Conservation (phyloP, 768 basidiomycete species). For the Leccinum truebloodii region DNA sequence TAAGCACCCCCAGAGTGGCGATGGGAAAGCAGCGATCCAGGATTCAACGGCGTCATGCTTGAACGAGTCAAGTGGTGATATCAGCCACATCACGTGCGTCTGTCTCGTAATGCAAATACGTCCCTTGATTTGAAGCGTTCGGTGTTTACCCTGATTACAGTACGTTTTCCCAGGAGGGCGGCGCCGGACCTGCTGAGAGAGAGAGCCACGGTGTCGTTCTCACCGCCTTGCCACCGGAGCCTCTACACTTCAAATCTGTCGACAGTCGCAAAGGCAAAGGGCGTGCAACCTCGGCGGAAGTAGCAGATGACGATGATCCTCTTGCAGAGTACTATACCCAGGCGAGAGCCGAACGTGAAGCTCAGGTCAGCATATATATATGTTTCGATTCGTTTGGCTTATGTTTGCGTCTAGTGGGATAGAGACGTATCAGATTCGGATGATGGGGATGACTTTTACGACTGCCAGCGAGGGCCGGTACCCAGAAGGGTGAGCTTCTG, state of each 20-base stretch:
- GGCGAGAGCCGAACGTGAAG: conserved; percentile 52
- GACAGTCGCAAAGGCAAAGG: conserved; percentile 4
- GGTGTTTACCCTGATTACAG: conserved; percentile 29
- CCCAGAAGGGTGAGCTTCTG: conserved; percentile 33
- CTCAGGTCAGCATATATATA: conserved; percentile 35
- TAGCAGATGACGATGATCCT: conserved; percentile 44
- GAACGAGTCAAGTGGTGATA: conserved; percentile 28
- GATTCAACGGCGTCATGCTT: neutral
- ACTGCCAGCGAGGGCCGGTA: conserved; percentile 18
- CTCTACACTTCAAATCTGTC: conserved; percentile 18
- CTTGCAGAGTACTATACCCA: conserved; percentile 63
- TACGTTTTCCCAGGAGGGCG: conserved; percentile 38
- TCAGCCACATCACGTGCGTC: conserved; percentile 52
- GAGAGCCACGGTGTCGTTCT: conserved; percentile 8
- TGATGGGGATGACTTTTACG: conserved; percentile 29
- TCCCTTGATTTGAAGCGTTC: neutral
- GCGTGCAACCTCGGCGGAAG: conserved; percentile 1
- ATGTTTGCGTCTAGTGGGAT: conserved; percentile 28
- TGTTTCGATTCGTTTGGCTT: neutral
- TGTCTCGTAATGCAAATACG: neutral
- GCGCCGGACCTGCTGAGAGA: neutral
- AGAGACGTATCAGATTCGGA: conserved; percentile 39
- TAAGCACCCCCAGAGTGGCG: too few relatives aligned
- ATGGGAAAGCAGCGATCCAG: neutral
- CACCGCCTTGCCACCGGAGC: conserved; percentile 27